Base-by-base conservation (phyloP, 139 green algal genomes). In the Dunaliella primolecta region DNA sequence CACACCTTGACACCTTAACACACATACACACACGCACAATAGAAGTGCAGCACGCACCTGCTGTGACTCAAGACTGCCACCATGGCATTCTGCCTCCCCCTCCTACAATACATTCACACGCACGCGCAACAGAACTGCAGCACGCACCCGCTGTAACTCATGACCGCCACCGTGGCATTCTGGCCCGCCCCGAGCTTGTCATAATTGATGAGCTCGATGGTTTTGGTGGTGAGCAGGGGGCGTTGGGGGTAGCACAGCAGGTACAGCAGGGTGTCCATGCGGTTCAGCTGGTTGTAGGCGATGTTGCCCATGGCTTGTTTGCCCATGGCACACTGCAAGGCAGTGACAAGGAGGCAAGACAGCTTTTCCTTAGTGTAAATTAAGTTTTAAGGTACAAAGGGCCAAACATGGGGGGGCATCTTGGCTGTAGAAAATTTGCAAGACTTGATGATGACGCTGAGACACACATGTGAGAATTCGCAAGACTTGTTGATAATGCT, bases 281-380 rank as follows among this genome's bases (percentile, higher is more conserved):
- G 89, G 36, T 91, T 90, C 30, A 95, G 87, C 93, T 99, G 95
- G 92, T 99, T 99, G 93, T 94, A 99, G 27, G 95, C 96, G 29
- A 99, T 94, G 86, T 98, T 98, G 81, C 97, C 97, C 97, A 99
- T 99, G 23, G 97, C 97, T 91, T 99, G 97, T 94, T 99, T 99
- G 87, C 97, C 97, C 97, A 99, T 99, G 81, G 97, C 97, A 82
- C 96, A 99, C 94, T 98, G 90, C 80, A 75, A 23, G 80, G 31
- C 25, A n/a, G n/a, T n/a, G n/a, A 7, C 35, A 11, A 82, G 56
- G 56, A 72, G 56, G 56, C 56, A 72, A 23, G 20, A 72, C 23
- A 23, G 56, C 56, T 23, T n/a, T n/a, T n/a, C n/a, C n/a, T n/a
- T n/a, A n/a, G n/a, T n/a, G n/a, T n/a, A 71, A 38, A n/a, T n/a